These are phyloP conservation scores for Venturia asperata DNA, from an alignment of 2,329 filamentous ascomycete genomes.

Conservation along the genomic window DNA sequence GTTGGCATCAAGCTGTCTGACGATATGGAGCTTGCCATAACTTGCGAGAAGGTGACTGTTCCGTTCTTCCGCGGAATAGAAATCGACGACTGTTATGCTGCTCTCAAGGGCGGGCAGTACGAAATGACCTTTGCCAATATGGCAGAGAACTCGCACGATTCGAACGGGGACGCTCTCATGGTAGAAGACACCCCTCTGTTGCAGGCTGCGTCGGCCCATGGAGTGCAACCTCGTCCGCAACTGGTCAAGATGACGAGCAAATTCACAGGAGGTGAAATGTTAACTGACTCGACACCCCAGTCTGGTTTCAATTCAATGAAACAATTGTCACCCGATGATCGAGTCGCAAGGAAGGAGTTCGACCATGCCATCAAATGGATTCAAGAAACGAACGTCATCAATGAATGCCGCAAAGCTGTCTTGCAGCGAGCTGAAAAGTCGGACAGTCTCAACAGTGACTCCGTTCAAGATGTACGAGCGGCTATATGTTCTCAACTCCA, in stretches of 20 bases:
- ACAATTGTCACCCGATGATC: conserved; percentile 40
- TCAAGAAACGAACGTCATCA: conserved; percentile 34
- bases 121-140: conserved; percentile 45
- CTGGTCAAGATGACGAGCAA: conserved; percentile 14
- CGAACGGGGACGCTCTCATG: conserved; percentile 37
- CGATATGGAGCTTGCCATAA: conserved; percentile 48
- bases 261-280: conserved; percentile 35
- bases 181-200: conserved; percentile 41
- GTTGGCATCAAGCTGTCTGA: conserved; percentile 47
- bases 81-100: conserved; percentile 48
- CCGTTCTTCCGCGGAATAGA: conserved; percentile 44
- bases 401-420: conserved; percentile 30
- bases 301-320: conserved; percentile 36
- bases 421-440: conserved; percentile 23
- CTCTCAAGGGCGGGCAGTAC: conserved; percentile 45
- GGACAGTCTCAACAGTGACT: conserved; percentile 31
- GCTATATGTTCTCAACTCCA: conserved; percentile 46
- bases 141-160: conserved; percentile 31
- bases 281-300: conserved; percentile 32
- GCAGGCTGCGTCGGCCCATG: conserved; percentile 32
- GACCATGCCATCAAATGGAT: conserved; percentile 31
- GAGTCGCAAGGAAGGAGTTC: conserved; percentile 36
- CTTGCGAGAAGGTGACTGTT: conserved; percentile 43
- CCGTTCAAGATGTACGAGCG: conserved; percentile 42
- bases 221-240: conserved; percentile 11